These are phyloP conservation scores for Chalciporus pseudorubinellus DNA, from an alignment of 768 basidiomycete species.

Conservation along the genomic window DNA sequence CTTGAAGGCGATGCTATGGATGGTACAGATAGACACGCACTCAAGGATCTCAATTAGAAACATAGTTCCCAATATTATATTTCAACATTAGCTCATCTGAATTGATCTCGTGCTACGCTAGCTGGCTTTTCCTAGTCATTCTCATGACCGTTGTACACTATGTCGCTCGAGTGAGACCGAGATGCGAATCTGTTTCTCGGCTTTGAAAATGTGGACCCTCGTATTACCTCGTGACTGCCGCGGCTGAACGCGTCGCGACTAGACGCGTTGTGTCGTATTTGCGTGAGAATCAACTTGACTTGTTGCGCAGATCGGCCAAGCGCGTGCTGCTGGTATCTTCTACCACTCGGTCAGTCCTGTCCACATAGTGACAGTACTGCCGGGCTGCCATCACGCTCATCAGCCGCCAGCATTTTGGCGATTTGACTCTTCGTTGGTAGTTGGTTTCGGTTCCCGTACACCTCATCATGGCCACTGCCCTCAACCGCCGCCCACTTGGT, in stretches of 20 bases:
- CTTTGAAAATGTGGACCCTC: too few relatives aligned
- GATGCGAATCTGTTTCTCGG: too few relatives aligned
- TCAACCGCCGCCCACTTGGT: conserved; percentile 49
- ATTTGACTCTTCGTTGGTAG: conserved; percentile 6
- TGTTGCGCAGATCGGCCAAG: not conserved
- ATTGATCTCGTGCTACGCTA: not conserved
- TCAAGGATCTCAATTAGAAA: conserved; percentile 25
- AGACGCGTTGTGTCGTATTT: not conserved
- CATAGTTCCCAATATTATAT: conserved; percentile 2
- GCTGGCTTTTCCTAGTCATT: not conserved
- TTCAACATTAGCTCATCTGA: not conserved
- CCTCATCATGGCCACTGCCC: conserved; percentile 40
- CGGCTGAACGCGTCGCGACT: not conserved
- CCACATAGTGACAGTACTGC: not conserved
- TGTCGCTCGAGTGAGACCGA: too few relatives aligned
- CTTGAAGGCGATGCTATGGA: conserved; percentile 11
- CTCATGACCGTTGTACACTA: not conserved
- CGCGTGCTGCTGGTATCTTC: not conserved
- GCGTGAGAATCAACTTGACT: not conserved
- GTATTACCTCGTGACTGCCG: too few relatives aligned
- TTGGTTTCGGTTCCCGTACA: not conserved
- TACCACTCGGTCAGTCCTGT: not conserved
- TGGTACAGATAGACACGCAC: conserved; percentile 23
- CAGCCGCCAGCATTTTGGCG: not conserved
- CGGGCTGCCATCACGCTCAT: not conserved